phyloP scores from a whole-genome alignment of 2,329 filamentous ascomycete species.

The Magnaporthales sp. region DNA sequence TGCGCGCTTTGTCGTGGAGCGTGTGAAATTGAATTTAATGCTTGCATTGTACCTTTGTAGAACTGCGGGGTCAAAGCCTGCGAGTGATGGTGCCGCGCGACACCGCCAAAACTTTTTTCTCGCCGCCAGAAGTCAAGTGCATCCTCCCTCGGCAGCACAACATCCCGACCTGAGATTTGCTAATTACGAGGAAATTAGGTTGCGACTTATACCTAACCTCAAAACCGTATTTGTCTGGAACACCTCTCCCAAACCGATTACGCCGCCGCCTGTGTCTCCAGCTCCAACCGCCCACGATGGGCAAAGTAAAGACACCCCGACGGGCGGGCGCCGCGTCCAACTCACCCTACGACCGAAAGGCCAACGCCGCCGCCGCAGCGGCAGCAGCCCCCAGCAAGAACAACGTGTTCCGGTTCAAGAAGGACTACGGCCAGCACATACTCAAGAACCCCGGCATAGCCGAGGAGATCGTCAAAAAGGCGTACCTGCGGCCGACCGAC shows the following conservation, averaged over 20 bases:
- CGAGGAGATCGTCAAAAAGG: constrained; percentile 62
- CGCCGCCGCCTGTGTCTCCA: background rate
- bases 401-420: constrained; percentile 97
- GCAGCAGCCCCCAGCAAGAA: constrained; percentile 39
- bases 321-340: constrained; percentile 20
- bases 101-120: constrained; percentile 1
- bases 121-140: background rate
- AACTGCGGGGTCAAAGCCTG: background rate
- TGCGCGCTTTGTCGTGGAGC: background rate
- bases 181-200: background rate
- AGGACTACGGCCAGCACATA: constrained; percentile 78
- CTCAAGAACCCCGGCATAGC: constrained; percentile 49
- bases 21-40: background rate
- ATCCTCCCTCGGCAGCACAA: background rate
- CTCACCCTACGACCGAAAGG: constrained; percentile 26
- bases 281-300: constrained; percentile 20
- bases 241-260: background rate
- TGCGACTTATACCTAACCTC: background rate
- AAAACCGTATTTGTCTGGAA: background rate
- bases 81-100: background rate
- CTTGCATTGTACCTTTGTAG: background rate
- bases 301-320: constrained; percentile 30
- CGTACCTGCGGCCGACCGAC: constrained; percentile 81
- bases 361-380: constrained; percentile 7
- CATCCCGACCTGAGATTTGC: background rate